Evolutionary conservation across 768 basidiomycete species (phyloP), one percentile per base, ranked within the genome.

Genomic region (Mycena olivaceomarginata): DNA sequence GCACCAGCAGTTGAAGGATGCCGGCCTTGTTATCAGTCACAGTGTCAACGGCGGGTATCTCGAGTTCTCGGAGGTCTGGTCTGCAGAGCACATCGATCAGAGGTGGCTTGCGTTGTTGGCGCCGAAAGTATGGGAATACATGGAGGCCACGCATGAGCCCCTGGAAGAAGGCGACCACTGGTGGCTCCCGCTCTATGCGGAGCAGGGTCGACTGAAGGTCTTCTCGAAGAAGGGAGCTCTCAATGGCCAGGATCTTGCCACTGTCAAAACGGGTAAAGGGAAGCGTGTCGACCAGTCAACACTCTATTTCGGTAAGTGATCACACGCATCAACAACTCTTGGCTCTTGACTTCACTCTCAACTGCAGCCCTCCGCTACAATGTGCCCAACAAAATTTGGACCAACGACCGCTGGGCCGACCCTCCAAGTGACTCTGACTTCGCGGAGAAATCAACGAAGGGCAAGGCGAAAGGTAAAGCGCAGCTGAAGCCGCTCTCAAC

Each of bases 361-460:
- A n/a, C 6, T 22, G 16, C 45, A 69, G 67, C 40, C n/a, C 67
- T 69, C 20, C 56, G 67, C 39, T 43, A 11, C 53, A 57, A 57
- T 37, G 40, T 69, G 16, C 67, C 67, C 7, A 1, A n/a, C n/a
- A 69, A 59, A 11, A 18, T 69, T n/a, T 69, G 67, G 67, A 11
- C 3, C 40, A 40, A 59, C 56, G 10, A 59, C 56, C 12, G 37
- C 20, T 69, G 67, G 67, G 22, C 10, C n/a, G 56, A 69, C 11
- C 53, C 67, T 7, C 41, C 22, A n/a, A 69, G 67, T 53, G 67
- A 69, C 31, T 11, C 67, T 9, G 67, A 69, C n/a, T 69, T 59
- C 11, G 39, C 13, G 12, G 39, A 22, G 40, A 67, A 39, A 37
- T 8, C 48, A 1, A 22, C 31, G 11, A 67, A 67, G 18, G 67